phyloP scores from a whole-genome alignment of 352 stramenopile genomes.

The Phytophthora sansomeana region DNA sequence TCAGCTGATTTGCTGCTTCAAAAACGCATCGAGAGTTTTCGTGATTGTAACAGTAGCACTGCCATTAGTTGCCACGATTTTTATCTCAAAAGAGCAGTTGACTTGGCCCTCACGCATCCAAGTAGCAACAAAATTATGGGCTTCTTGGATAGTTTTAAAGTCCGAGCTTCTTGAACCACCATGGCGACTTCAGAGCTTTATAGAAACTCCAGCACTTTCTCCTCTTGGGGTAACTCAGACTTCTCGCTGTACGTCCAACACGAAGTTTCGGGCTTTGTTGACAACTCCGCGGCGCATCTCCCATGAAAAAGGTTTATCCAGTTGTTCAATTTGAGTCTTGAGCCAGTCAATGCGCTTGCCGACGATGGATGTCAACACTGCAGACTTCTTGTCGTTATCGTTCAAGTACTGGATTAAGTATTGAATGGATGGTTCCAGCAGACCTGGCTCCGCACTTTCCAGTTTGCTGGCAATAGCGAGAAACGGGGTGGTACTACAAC shows the following conservation, averaged over 20 bases:
- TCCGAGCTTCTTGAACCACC: not conserved
- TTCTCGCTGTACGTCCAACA: too few species aligned
- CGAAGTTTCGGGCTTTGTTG: too few species aligned
- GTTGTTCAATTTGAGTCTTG: not conserved
- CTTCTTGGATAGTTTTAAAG: not conserved
- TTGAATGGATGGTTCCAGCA: not conserved
- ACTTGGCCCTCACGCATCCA: conserved; percentile 7
- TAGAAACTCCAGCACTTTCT: conserved; percentile 9
- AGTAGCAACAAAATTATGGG: conserved; percentile 9
- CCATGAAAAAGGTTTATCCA: conserved; percentile 6
- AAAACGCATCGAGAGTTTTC: conserved; percentile 14
- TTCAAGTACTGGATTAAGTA: not conserved
- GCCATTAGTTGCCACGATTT: not conserved
- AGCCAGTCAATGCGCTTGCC: conserved; percentile 6
- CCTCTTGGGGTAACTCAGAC: not conserved
- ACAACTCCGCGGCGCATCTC: too few species aligned
- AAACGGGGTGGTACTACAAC: conserved; percentile 3
- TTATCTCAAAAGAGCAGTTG: conserved; percentile 5
- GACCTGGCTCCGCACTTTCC: conserved; percentile 1
- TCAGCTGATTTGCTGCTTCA: not conserved
- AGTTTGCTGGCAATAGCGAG: conserved; percentile 1
- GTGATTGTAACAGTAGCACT: conserved; percentile 1
- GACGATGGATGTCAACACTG: not conserved
- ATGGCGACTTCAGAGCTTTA: not conserved
- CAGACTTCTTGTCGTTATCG: not conserved